Percentiles rank a stretch among this genome's conserved stretches.
phyloP scores from a whole-genome alignment of 495 filamentous ascomycete species.

The Aspergillus carlsbadensis region DNA sequence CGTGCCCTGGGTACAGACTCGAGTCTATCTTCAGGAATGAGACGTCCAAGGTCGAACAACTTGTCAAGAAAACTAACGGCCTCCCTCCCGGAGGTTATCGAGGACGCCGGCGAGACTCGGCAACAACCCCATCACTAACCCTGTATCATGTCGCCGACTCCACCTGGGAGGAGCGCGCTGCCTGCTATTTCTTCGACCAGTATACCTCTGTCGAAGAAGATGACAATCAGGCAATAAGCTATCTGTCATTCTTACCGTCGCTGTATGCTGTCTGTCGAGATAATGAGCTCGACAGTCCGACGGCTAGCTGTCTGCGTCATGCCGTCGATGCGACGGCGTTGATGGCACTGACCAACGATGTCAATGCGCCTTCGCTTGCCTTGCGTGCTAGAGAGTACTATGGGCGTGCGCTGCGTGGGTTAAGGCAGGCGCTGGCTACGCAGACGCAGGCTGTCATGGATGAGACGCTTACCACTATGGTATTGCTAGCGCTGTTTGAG shows the following conservation, averaged over 20 bases:
- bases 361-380: constrained; percentile 29
- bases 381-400: constrained; percentile 34
- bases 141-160: constrained; percentile 30
- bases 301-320: constrained; percentile 33
- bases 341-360: constrained; percentile 34
- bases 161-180: constrained; percentile 40
- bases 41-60: constrained; percentile 31
- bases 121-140: constrained; percentile 9
- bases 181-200: constrained; percentile 48
- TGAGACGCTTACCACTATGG: constrained; percentile 42
- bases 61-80: constrained; percentile 24
- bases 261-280: constrained; percentile 36
- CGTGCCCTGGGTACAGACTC: constrained; percentile 44
- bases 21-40: constrained; percentile 43
- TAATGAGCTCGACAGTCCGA: constrained; percentile 6
- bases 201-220: constrained; percentile 28
- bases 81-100: constrained; percentile 5
- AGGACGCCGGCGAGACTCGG: not conserved
- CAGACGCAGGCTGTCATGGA: constrained; percentile 36
- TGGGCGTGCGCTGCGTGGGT: constrained; percentile 34
- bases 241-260: constrained; percentile 38
- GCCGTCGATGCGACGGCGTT: constrained; percentile 43
- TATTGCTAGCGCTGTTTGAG: constrained; percentile 41
- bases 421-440: constrained; percentile 31
- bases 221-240: constrained; percentile 24